A percentile compares a stretch with the other conserved stretches of the same genome.
These are phyloP conservation scores for Hanseniaspora thailandica DNA, from an alignment of 805 yeast genomes.

Conservation along the genomic window DNA sequence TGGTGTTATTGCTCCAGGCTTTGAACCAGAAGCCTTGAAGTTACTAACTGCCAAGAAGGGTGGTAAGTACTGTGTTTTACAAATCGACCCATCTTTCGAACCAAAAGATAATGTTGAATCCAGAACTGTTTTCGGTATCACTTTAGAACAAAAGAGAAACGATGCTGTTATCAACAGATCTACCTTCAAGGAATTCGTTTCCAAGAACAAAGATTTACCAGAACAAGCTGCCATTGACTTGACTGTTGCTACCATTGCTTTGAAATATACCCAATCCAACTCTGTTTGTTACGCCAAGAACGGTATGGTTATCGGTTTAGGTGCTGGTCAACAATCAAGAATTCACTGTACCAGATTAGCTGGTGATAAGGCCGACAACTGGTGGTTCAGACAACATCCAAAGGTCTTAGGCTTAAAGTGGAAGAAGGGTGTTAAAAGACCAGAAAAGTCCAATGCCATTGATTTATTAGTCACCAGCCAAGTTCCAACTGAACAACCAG, in stretches of 20 bases:
- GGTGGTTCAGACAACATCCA: constrained; percentile 99
- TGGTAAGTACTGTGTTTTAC: constrained; percentile 92
- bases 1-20: constrained; percentile 98
- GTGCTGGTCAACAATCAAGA: constrained; percentile 99
- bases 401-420: constrained; percentile 83
- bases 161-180: constrained; percentile 89
- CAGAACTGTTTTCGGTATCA: constrained; percentile 92
- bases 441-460: constrained; percentile 96
- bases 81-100: constrained; percentile 86
- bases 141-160: constrained; percentile 91
- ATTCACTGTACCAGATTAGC: constrained; percentile 98
- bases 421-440: constrained; percentile 97
- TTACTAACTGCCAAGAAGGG: constrained; percentile 84
- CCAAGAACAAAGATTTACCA: constrained; percentile 72
- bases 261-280: constrained; percentile 96
- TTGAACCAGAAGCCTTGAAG: constrained; percentile 80
- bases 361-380: constrained; percentile 98
- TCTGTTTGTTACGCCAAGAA: constrained; percentile 97
- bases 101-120: constrained; percentile 69
- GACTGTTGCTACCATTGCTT: constrained; percentile 92
- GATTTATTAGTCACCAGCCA: constrained; percentile 86
- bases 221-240: constrained; percentile 89
- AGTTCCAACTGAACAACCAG: constrained; percentile 85
- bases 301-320: constrained; percentile 98
- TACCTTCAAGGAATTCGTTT: constrained; percentile 83